Base-by-base conservation (phyloP, 441 rosid genomes). In the Gossypium davidsonii region DNA sequence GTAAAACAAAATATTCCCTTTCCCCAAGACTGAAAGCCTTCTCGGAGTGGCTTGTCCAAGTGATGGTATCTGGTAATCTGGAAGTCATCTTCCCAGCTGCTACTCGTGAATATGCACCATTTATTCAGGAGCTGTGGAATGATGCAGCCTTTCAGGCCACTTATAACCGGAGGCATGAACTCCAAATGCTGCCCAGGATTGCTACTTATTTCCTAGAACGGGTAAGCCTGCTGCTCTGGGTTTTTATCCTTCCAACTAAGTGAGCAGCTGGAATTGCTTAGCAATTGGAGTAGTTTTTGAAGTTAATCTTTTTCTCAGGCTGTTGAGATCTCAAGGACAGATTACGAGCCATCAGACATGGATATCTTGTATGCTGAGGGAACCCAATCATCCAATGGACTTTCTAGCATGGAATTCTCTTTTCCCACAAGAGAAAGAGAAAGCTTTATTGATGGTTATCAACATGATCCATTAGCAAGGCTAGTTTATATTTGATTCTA, bases 321-420 rank as follows among this genome's bases (percentile, higher is more conserved):
- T 74, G 79, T 79, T 74, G 91, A 86, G 80, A 78, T 87, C 74
- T 86, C 88, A 52, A 89, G 75, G 74, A 63, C 83, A 68, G 84
- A 78, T 67, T 89, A 87, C 31, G 81, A 78, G 59, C 91, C 91
- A 69, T 83, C 90, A 31, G 87, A 88, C 20, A 78, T 83, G 80
- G 94, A 87, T 78, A 81, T 88, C 64, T 73, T 89, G 75, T 85
- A 89, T 71, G 89, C 89, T 46, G 91, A 89, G 75, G 90, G 91
- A 75, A 77, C 83, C 15, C 72, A 88, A 17, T 77, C 89, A 42
- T 82, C 84, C 79, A 84, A 84, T 31, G 83, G 90, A 51, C 83
- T 86, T 70, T 85, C 86, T 58, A 75, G 75, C 82, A 85, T 84
- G 81, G 90, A 86, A 11, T 89, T 86, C 80, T 86, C 90, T 58